These are phyloP conservation scores for Trichophyton verrucosum DNA, from an alignment of 2,329 filamentous ascomycete genomes.

Conservation along the genomic window DNA sequence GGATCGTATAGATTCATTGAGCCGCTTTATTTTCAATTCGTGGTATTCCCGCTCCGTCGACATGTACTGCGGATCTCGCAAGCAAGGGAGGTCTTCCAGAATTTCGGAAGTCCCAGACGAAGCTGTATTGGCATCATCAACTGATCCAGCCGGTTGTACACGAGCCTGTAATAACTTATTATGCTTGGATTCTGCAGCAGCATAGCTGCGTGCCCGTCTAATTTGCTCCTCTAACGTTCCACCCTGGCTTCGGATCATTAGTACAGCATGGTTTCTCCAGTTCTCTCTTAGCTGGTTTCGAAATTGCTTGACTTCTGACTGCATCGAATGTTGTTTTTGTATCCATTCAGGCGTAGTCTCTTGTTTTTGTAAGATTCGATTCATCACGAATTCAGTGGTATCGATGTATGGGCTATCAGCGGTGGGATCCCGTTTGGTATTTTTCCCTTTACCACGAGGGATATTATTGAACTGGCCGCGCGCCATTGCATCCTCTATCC, in stretches of 20 bases:
- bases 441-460: slow-evolving; percentile 61
- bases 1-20: slow-evolving; percentile 68
- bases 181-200: slow-evolving; percentile 45
- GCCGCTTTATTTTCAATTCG: slow-evolving; percentile 58
- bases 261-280: slow-evolving; percentile 72
- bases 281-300: slow-evolving; percentile 62
- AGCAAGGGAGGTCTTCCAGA: slow-evolving; percentile 44
- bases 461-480: slow-evolving; percentile 82
- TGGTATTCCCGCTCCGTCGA: slow-evolving; percentile 61
- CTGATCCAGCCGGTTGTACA: neutral
- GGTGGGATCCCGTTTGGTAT: slow-evolving; percentile 58
- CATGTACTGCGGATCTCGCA: slow-evolving; percentile 70
- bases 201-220: slow-evolving; percentile 57
- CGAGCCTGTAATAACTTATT: slow-evolving; percentile 1
- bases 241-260: slow-evolving; percentile 64
- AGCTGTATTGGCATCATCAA: slow-evolving; percentile 1
- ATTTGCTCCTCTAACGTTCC: slow-evolving; percentile 65
- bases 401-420: slow-evolving; percentile 83
- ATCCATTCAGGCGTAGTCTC: slow-evolving; percentile 97
- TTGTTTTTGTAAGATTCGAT: slow-evolving; percentile 94
- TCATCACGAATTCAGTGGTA: slow-evolving; percentile 96
- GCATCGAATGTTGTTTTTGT: slow-evolving; percentile 89
- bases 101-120: slow-evolving; percentile 11
- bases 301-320: slow-evolving; percentile 56
- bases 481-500: slow-evolving; percentile 88